A percentile compares a stretch with the other conserved stretches of the same genome.
Evolutionary conservation across 495 filamentous ascomycete species (phyloP).

Genomic region (Talaromyces nanjingensis): DNA sequence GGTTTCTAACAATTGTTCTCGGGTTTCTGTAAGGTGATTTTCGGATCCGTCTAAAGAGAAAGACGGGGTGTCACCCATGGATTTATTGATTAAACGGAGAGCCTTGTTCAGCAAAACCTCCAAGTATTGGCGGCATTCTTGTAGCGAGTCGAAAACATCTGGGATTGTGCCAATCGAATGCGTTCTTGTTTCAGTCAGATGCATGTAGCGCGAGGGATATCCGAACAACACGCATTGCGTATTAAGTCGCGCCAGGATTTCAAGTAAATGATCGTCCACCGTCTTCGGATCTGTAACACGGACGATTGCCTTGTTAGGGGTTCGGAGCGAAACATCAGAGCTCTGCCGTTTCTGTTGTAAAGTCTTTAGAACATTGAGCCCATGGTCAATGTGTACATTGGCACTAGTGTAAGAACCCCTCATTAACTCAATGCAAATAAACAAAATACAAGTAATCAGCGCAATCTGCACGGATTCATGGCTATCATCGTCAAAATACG

Average conservation of each 20-base stretch:
- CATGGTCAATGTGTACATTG: constrained; percentile 39
- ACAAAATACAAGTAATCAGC: constrained; percentile 11
- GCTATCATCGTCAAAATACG: neutral
- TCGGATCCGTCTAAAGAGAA: neutral
- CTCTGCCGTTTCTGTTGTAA: neutral
- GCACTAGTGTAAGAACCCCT: constrained; percentile 25
- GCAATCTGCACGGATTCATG: constrained; percentile 4
- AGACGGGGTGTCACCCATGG: too few species aligned
- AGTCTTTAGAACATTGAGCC: constrained; percentile 11
- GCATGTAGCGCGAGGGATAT: constrained; percentile 2
- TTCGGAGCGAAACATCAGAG: neutral
- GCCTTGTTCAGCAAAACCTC: neutral
- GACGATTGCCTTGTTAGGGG: neutral
- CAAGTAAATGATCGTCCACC: constrained; percentile 1
- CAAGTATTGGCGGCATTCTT: constrained; percentile 4
- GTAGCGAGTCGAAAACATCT: neutral
- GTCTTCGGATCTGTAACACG: neutral
- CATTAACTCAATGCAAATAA: constrained; percentile 14
- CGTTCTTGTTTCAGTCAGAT: neutral
- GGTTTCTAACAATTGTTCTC: neutral
- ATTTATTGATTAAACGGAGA: neutral
- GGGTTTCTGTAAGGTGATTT: neutral
- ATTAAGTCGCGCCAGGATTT: constrained; percentile 5
- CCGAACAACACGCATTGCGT: constrained; percentile 4
- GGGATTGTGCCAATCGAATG: neutral